Conservation (phyloP, 371 early-diverging fungal species). For the Rhizopus stolonifer region DNA sequence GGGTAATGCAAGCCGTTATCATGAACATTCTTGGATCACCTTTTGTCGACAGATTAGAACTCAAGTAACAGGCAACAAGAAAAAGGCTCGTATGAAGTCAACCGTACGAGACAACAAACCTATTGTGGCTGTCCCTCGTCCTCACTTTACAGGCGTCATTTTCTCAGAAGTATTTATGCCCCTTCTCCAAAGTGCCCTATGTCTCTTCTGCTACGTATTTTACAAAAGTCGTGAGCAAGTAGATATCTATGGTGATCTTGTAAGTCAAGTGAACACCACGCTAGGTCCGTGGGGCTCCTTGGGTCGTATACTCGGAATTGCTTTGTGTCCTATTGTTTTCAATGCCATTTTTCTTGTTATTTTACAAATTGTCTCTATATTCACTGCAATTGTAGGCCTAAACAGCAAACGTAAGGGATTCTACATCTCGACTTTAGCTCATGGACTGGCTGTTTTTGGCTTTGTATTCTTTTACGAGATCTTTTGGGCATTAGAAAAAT, state of each 20-base stretch:
- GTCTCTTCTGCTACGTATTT: conserved; percentile 65
- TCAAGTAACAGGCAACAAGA: conserved; percentile 64
- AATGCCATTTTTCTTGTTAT: conserved; percentile 67
- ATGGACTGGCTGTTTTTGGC: conserved; percentile 59
- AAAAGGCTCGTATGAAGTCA: conserved; percentile 40
- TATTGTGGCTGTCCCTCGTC: conserved; percentile 64
- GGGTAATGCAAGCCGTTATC: conserved; percentile 64
- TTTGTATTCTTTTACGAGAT: conserved; percentile 61
- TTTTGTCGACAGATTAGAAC: conserved; percentile 76
- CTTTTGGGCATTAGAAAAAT: conserved; percentile 71
- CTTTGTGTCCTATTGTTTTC: conserved; percentile 67
- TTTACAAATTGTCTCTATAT: conserved; percentile 68
- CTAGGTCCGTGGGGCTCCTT: conserved; percentile 20
- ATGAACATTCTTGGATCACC: conserved; percentile 79
- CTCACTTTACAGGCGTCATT: conserved; percentile 68
- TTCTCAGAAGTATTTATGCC: conserved; percentile 76
- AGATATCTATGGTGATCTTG: conserved; percentile 24
- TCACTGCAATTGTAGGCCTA: conserved; percentile 53
- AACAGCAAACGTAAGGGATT: conserved; percentile 63
- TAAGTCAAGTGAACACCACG: conserved; percentile 11
- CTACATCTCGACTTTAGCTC: conserved; percentile 67
- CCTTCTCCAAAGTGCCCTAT: conserved; percentile 62
- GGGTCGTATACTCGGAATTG: conserved; percentile 58
- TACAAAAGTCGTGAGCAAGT: conserved; percentile 43
- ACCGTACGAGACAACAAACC: conserved; percentile 50